Evolutionary conservation across 495 filamentous ascomycete genomes (phyloP).

Genomic region (Penicillium paxilli): DNA sequence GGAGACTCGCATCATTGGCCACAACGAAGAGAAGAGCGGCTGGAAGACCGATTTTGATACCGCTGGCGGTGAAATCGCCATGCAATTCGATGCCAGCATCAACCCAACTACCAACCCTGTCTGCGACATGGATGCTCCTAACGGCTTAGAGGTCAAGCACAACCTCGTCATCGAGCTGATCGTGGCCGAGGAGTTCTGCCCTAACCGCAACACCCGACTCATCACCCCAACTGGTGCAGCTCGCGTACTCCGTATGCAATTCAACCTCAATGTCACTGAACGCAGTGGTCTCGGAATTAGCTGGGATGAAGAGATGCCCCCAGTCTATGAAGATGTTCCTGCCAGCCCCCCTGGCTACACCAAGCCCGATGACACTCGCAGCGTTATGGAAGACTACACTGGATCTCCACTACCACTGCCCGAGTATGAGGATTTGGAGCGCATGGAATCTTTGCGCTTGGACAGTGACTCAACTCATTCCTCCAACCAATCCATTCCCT

Average conservation of each 20-base stretch:
- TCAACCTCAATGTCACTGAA: constrained; percentile 77
- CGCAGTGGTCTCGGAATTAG: constrained; percentile 85
- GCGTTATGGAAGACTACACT: constrained; percentile 45
- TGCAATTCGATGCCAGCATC: constrained; percentile 77
- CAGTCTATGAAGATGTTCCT: constrained; percentile 92
- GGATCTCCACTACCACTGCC: constrained; percentile 44
- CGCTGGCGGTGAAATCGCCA: constrained; percentile 70
- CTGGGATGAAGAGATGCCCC: constrained; percentile 96
- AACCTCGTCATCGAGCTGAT: constrained; percentile 90
- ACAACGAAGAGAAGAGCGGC: constrained; percentile 75
- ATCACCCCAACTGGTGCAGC: constrained; percentile 88
- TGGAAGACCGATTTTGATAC: constrained; percentile 93
- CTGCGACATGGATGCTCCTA: constrained; percentile 79
- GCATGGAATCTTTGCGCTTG: constrained; percentile 41
- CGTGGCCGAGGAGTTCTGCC: constrained; percentile 86
- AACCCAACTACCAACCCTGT: constrained; percentile 60
- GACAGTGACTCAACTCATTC: constrained; percentile 41
- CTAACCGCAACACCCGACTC: constrained; percentile 64
- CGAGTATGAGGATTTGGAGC: constrained; percentile 46
- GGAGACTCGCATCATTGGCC: constrained; percentile 72
- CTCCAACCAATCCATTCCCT: constrained; percentile 20
- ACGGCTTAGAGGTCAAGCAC: constrained; percentile 78
- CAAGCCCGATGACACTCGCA: constrained; percentile 36
- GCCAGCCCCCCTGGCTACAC: constrained; percentile 79
- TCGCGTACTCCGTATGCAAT: constrained; percentile 91